phyloP scores from a whole-genome alignment of 2,329 filamentous ascomycete genomes.

The Claviceps cyperi region DNA sequence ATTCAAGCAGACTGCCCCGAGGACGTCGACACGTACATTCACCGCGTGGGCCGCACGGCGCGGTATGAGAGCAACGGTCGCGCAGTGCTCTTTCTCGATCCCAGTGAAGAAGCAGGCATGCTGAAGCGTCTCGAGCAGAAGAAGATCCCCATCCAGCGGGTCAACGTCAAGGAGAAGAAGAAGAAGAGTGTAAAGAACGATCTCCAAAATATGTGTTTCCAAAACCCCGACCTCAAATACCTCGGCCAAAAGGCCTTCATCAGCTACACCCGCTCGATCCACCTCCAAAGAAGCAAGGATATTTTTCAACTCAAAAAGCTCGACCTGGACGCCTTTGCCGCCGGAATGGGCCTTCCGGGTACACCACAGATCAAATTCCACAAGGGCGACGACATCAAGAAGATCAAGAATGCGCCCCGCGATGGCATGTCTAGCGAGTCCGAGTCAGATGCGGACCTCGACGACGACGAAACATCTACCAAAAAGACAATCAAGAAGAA shows the following conservation, averaged over 20 bases:
- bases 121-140: constrained; percentile 70
- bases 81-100: constrained; percentile 82
- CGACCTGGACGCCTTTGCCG: constrained; percentile 72
- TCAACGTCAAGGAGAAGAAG: constrained; percentile 80
- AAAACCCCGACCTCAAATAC: constrained; percentile 87
- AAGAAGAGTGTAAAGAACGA: constrained; percentile 74
- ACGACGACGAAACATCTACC: constrained; percentile 13
- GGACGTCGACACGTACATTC: constrained; percentile 94
- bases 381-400: constrained; percentile 78
- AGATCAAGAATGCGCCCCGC: constrained; percentile 72
- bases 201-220: constrained; percentile 89
- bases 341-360: constrained; percentile 76
- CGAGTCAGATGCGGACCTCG: constrained; percentile 40
- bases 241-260: constrained; percentile 92
- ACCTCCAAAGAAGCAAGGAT: constrained; percentile 82
- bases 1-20: constrained; percentile 97
- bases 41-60: constrained; percentile 88
- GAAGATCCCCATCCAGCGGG: constrained; percentile 75
- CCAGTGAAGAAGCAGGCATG: constrained; percentile 89
- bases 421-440: constrained; percentile 50
- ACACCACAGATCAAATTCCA: constrained; percentile 87
- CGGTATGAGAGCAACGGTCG: constrained; percentile 77
- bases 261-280: constrained; percentile 72
- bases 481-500: constrained; percentile 52
- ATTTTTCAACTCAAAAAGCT: constrained; percentile 75